phyloP scores from a whole-genome alignment of 371 early-diverging fungal species.

The Mucor lusitanicus region DNA sequence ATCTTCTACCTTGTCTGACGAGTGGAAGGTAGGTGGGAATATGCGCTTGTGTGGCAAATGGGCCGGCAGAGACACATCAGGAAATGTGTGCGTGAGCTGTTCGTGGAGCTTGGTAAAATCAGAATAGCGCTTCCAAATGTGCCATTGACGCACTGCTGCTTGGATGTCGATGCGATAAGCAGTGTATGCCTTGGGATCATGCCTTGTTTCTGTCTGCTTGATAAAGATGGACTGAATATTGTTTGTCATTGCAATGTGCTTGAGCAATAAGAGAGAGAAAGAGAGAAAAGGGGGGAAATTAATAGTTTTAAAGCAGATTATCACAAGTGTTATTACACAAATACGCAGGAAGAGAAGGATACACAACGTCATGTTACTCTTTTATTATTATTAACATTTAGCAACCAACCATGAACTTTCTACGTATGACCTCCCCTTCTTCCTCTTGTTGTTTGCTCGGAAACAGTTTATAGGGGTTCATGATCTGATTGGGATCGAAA shows the following conservation, averaged over 20 bases:
- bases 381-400: conserved; percentile 6
- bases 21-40: conserved; percentile 60
- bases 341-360: background rate
- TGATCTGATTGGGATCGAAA: conserved; percentile 81
- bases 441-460: conserved; percentile 21
- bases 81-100: conserved; percentile 53
- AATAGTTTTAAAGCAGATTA: background rate
- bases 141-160: conserved; percentile 82
- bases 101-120: conserved; percentile 74
- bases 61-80: conserved; percentile 56
- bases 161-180: conserved; percentile 73
- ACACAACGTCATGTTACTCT: conserved; percentile 11
- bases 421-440: conserved; percentile 32
- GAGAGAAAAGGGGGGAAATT: background rate
- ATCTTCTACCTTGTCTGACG: conserved; percentile 71
- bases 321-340: background rate
- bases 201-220: conserved; percentile 59
- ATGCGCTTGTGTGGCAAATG: conserved; percentile 68
- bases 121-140: conserved; percentile 83
- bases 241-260: conserved; percentile 1
- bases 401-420: conserved; percentile 25
- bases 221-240: conserved; percentile 66
- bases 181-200: conserved; percentile 66
- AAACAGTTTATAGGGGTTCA: conserved; percentile 81
- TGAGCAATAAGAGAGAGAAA: no score